Evolutionary conservation across 2,329 filamentous ascomycete genomes (phyloP).

Genomic region (Diaporthe citri): DNA sequence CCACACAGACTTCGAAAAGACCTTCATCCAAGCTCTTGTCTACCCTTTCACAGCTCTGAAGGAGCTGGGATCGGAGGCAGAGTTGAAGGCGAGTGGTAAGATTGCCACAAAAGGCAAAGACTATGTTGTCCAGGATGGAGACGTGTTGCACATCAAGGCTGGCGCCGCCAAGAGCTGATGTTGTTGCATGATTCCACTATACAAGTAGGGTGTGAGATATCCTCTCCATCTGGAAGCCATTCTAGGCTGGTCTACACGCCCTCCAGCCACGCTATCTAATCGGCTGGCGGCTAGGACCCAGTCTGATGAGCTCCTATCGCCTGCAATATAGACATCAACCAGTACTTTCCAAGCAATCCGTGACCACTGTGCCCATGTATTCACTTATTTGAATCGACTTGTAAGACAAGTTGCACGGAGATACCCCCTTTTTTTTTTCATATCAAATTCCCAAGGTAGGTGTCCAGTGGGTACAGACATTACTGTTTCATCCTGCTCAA

Average conservation of each 20-base stretch:
- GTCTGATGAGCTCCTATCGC: conserved; percentile 11
- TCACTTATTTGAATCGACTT: neutral
- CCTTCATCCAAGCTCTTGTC: conserved; percentile 95
- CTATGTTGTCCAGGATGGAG: conserved; percentile 82
- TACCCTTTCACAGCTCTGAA: conserved; percentile 88
- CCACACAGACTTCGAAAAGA: conserved; percentile 99
- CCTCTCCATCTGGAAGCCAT: neutral
- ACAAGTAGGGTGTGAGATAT: conserved; percentile 1
- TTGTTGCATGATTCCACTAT: neutral
- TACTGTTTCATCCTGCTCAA: neutral
- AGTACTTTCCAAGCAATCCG: neutral
- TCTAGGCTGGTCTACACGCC: neutral
- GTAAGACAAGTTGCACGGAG: no score
- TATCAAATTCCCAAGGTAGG: neutral
- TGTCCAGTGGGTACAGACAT: neutral
- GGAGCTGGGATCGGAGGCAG: conserved; percentile 88
- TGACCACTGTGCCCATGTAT: no score
- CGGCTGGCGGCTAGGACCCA: neutral
- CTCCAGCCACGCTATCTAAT: conserved; percentile 9
- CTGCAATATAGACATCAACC: conserved; percentile 10
- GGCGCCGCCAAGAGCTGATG: conserved; percentile 80
- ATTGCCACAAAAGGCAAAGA: conserved; percentile 95
- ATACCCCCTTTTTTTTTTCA: neutral
- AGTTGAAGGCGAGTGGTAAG: conserved; percentile 94
- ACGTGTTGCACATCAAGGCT: conserved; percentile 88